Evolutionary conservation across 306 rosid genomes (phyloP), one percentile per base, ranked within the genome.

Genomic region (Amphicarpaea edgeworthii): DNA sequence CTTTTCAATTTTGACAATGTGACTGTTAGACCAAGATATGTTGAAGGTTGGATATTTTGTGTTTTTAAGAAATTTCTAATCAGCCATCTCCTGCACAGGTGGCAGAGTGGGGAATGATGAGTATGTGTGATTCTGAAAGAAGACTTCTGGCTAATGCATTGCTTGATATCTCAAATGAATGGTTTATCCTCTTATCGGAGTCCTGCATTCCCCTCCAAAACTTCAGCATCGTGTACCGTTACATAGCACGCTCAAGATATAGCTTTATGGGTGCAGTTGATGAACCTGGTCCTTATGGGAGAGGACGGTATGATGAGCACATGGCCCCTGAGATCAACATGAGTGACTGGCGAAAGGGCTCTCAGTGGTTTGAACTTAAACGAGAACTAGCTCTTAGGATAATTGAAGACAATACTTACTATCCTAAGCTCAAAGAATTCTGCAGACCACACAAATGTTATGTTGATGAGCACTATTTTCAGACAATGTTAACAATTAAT

Each of bases 401-500:
- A 43, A 87, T 96, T 59, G 89, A 84, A 75, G 99, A 96, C 77
- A 71, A 26, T 3, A 84, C 72, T 11, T 96, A 90, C 89, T 90
- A 90, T 76, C 97, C 93, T 1, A 85, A 84, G 62, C 91, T 92
- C 73, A 83, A 54, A 63, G 85, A 92, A 11, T 96, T 89, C 71
- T 96, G 99, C 86, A 71, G 0, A 51, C 99, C 99, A 4, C 88
- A 85, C 80, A 80, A 86, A 38, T 92, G 99, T 81, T 96, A 96
- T 71, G 99, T 96, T 1, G 99, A 96, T 72, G 99, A 96, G 80
- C 99, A 96, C 88, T 96, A 92, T 85, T 96, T 92, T 75, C 99
- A 92, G 84, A 92, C 99, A 12, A 92, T 92, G 97, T 83, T 92
- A 77, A 83, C 86, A 80, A 87, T 96, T 2, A 81, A 75, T 21